Evolutionary conservation across 805 yeast species (phyloP).

Genomic region (Millerozyma acaciae): DNA sequence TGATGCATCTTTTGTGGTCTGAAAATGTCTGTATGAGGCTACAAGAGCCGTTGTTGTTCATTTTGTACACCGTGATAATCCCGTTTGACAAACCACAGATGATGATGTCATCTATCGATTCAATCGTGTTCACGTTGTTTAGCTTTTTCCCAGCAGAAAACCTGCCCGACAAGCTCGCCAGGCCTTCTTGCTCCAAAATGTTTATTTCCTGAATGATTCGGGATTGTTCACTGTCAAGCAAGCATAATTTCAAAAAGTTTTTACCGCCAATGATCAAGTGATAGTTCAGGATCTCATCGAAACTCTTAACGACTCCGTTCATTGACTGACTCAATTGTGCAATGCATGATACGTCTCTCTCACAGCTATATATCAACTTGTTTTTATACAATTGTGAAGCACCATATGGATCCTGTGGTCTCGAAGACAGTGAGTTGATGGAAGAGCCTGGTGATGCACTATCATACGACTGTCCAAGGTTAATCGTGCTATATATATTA

Average conservation of each 20-base stretch:
- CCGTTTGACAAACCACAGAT: conserved; percentile 43
- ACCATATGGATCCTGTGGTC: neutral
- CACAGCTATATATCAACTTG: conserved; percentile 21
- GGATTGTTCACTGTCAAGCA: conserved; percentile 28
- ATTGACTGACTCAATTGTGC: conserved; percentile 18
- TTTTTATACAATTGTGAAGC: conserved; percentile 3
- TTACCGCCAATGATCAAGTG: conserved; percentile 42
- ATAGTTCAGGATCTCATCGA: conserved; percentile 14
- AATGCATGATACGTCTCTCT: conserved; percentile 22
- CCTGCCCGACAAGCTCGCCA: conserved; percentile 11
- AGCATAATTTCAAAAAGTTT: conserved; percentile 34
- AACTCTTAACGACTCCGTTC: conserved; percentile 4
- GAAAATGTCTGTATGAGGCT: conserved; percentile 24
- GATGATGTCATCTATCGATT: conserved; percentile 27
- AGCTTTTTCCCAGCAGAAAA: conserved; percentile 19
- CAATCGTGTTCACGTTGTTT: conserved; percentile 37
- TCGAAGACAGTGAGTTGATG: conserved; percentile 8
- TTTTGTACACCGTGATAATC: conserved; percentile 26
- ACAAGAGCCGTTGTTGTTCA: conserved; percentile 31
- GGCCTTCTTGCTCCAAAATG: conserved; percentile 22
- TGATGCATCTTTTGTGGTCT: conserved; percentile 41
- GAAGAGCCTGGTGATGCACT: conserved; percentile 16
- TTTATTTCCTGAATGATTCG: conserved; percentile 31
- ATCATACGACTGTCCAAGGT: conserved; percentile 8
- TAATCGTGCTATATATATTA: conserved; percentile 49